Conservation (phyloP, 1,284 basidiomycete genomes). For the Thecaphora frezii region DNA sequence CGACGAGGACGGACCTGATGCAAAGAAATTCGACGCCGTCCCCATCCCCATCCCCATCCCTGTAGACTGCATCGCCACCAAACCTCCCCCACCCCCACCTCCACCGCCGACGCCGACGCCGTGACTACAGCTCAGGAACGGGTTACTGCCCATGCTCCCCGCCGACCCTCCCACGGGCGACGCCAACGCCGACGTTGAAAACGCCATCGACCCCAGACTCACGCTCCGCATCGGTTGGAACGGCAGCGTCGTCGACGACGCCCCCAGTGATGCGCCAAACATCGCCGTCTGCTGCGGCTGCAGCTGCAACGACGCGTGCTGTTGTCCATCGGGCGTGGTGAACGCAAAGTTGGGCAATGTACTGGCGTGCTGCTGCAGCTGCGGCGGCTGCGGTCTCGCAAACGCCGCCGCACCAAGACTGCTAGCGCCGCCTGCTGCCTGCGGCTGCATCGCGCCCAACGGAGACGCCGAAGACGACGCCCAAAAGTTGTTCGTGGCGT, state of each 20-base stretch:
- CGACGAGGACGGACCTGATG: too few species aligned
- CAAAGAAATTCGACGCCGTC: too few species aligned
- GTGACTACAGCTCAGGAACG: conserved; percentile 17
- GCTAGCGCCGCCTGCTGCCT: conserved; percentile 2
- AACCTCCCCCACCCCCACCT: too few species aligned
- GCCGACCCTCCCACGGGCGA: too few species aligned
- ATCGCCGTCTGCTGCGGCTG: not conserved
- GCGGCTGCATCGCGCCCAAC: conserved; percentile 16
- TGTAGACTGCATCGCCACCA: not conserved
- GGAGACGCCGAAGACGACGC: conserved; percentile 5
- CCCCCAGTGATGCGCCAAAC: not conserved
- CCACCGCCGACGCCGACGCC: conserved; percentile 4
- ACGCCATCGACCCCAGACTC: conserved; percentile 30
- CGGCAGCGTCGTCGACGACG: conserved; percentile 8
- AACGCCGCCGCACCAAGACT: conserved; percentile 1
- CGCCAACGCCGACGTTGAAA: conserved; percentile 20
- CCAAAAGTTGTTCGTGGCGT: conserved; percentile 29
- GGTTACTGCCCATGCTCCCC: conserved; percentile 9
- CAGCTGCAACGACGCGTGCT: conserved; percentile 3
- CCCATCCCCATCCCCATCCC: not conserved
- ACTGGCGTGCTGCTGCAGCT: conserved; percentile 18
- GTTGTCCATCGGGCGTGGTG: conserved; percentile 3
- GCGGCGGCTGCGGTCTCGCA: not conserved
- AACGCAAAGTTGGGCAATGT: conserved; percentile 6
- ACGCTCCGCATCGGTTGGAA: conserved; percentile 27